Evolutionary conservation across 2,329 filamentous ascomycete genomes (phyloP).

Genomic region (Proliferodiscus dingleyae): DNA sequence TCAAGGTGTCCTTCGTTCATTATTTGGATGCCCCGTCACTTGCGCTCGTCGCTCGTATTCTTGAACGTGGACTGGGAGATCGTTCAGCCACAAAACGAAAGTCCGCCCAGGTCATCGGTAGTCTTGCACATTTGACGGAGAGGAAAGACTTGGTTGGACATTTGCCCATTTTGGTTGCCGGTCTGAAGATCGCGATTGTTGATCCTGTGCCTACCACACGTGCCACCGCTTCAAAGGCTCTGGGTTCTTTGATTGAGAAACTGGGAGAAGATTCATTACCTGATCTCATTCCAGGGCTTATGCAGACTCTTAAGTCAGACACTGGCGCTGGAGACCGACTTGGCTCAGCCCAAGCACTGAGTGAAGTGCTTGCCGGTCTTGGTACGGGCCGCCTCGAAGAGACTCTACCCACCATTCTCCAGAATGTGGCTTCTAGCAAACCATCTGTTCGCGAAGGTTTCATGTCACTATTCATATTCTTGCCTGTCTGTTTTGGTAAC

Average conservation of each 20-base stretch:
- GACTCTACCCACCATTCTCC: slow-evolving; percentile 89
- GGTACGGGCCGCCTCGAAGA: slow-evolving; percentile 91
- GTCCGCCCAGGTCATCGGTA: slow-evolving; percentile 95
- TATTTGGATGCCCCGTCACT: slow-evolving; percentile 97
- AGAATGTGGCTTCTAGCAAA: slow-evolving; percentile 91
- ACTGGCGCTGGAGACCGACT: slow-evolving; percentile 93
- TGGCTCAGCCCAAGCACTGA: slow-evolving; percentile 92
- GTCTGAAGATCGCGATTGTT: slow-evolving; percentile 81
- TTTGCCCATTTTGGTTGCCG: slow-evolving; percentile 85
- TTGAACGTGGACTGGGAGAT: slow-evolving; percentile 87
- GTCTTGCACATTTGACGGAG: slow-evolving; percentile 92
- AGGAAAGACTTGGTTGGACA: slow-evolving; percentile 90
- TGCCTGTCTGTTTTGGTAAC: slow-evolving; percentile 98
- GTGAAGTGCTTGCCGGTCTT: slow-evolving; percentile 90
- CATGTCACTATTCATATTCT: slow-evolving; percentile 99
- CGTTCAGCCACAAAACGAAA: slow-evolving; percentile 95
- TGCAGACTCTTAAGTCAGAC: slow-evolving; percentile 96
- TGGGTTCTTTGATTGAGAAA: slow-evolving; percentile 97
- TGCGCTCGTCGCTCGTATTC: slow-evolving; percentile 88
- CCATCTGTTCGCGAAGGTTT: slow-evolving; percentile 91
- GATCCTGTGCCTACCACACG: slow-evolving; percentile 95
- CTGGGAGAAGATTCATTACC: slow-evolving; percentile 94
- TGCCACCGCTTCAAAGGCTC: slow-evolving; percentile 89
- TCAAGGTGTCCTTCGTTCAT: slow-evolving; percentile 97
- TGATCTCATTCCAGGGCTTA: slow-evolving; percentile 93